Percentiles rank a stretch among this genome's conserved stretches.
Conservation (phyloP, 2,329 filamentous ascomycete genomes). For the Arthrobotrys entomopaga region DNA sequence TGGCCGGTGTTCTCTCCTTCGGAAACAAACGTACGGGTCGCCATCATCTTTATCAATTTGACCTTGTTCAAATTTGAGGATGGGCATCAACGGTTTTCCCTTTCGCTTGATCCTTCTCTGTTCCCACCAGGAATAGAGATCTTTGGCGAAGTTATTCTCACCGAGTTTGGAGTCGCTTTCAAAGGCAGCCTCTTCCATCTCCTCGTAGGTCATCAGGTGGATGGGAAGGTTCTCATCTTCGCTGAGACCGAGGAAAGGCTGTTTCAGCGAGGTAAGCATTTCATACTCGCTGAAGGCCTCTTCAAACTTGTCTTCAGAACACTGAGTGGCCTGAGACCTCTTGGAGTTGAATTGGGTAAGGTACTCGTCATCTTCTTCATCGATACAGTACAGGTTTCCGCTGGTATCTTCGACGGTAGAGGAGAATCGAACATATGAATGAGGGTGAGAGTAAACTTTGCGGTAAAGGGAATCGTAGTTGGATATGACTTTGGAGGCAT, state of each 20-base stretch:
- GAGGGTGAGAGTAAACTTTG: constrained; percentile 80
- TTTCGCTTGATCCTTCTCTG: constrained; percentile 72
- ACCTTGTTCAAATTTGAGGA: constrained; percentile 91
- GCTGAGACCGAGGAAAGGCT: constrained; percentile 78
- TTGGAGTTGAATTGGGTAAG: constrained; percentile 83
- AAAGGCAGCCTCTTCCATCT: constrained; percentile 71
- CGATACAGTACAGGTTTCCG: constrained; percentile 93
- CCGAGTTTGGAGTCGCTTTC: constrained; percentile 50
- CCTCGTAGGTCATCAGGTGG: constrained; percentile 77
- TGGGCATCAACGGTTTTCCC: constrained; percentile 78
- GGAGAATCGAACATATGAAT: constrained; percentile 96
- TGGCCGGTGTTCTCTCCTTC: constrained; percentile 90
- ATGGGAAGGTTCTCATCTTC: constrained; percentile 77
- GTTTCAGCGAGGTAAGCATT: constrained; percentile 81
- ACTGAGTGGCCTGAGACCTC: constrained; percentile 71
- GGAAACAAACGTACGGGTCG: constrained; percentile 98
- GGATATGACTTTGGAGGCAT: constrained; percentile 70
- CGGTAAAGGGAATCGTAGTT: constrained; percentile 92
- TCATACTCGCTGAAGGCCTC: constrained; percentile 95
- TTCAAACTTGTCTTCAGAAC: constrained; percentile 92
- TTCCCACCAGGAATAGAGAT: constrained; percentile 74
- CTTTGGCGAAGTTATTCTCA: constrained; percentile 41
- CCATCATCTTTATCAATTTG: constrained; percentile 87
- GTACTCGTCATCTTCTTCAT: constrained; percentile 85
- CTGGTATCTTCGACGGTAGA: constrained; percentile 97